A percentile compares a stretch with the other conserved stretches of the same genome.
phyloP scores from a whole-genome alignment of 2,329 filamentous ascomycete genomes.

The Grosmannia penicillata region DNA sequence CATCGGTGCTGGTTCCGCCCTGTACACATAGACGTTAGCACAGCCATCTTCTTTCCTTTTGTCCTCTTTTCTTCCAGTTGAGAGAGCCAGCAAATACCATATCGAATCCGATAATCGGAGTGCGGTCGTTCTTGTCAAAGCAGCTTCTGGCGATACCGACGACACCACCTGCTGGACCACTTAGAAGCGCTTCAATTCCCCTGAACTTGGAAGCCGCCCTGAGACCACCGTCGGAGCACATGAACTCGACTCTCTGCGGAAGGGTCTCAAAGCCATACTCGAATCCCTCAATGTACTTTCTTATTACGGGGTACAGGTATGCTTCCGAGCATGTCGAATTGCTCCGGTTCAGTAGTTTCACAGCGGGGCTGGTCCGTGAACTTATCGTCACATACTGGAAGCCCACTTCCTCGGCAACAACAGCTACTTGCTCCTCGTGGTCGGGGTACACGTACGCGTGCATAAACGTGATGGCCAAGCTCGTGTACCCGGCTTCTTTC shows the following conservation, averaged over 20 bases:
- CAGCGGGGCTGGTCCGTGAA: too few species aligned
- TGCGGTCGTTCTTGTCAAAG: background rate
- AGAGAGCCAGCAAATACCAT: background rate
- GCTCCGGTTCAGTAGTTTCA: slow-evolving; percentile 54
- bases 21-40: background rate
- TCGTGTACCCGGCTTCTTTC: slow-evolving; percentile 40
- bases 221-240: slow-evolving; percentile 45
- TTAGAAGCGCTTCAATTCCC: slow-evolving; percentile 33
- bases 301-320: slow-evolving; percentile 56
- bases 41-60: background rate
- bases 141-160: slow-evolving; percentile 61
- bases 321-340: slow-evolving; percentile 59
- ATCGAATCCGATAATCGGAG: slow-evolving; percentile 1
- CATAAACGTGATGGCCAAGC: slow-evolving; percentile 20
- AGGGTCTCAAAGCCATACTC: slow-evolving; percentile 23
- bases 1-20: slow-evolving; percentile 8
- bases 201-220: slow-evolving; percentile 6
- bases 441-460: slow-evolving; percentile 9
- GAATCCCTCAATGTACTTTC: slow-evolving; percentile 55
- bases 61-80: too few species aligned
- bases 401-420: slow-evolving; percentile 5
- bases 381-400: too few species aligned
- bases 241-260: slow-evolving; percentile 48
- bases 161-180: slow-evolving; percentile 35
- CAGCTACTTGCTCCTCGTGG: slow-evolving; percentile 7